Conservation (phyloP, 148 eudicot genomes). For the Suaeda aralocaspica region DNA sequence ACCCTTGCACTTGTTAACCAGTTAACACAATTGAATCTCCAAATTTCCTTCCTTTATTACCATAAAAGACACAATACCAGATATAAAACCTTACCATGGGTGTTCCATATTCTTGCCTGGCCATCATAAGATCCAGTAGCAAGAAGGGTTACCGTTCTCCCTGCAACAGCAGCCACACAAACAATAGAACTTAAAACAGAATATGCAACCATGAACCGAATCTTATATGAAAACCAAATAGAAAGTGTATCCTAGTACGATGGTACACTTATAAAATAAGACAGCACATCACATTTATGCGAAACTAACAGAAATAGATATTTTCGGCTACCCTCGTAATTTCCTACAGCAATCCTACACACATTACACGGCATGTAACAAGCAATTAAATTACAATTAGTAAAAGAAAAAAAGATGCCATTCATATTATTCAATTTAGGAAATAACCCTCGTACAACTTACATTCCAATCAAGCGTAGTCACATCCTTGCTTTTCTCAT, state of each 20-base stretch:
- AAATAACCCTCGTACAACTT: slow-evolving; percentile 28
- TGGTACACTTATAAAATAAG: too few species aligned
- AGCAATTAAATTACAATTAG: not conserved
- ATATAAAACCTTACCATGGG: slow-evolving; percentile 38
- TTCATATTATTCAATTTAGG: not conserved
- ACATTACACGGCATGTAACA: not conserved
- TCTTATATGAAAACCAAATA: not conserved
- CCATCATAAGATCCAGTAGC: slow-evolving; percentile 89
- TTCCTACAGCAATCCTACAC: not conserved
- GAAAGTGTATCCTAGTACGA: not conserved
- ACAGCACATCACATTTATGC: not conserved
- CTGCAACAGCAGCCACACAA: slow-evolving; percentile 31
- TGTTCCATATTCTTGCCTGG: slow-evolving; percentile 72
- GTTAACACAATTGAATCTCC: slow-evolving; percentile 1
- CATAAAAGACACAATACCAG: too few species aligned
- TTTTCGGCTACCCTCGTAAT: not conserved
- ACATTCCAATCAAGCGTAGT: slow-evolving; percentile 89
- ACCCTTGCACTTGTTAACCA: too few species aligned
- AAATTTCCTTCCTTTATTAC: not conserved
- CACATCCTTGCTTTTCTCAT: slow-evolving; percentile 67
- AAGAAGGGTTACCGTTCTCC: slow-evolving; percentile 64
- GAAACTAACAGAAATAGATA: too few species aligned
- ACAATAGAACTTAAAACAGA: not conserved
- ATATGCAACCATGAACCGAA: not conserved
- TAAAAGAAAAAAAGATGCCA: slow-evolving; percentile 5